These are phyloP conservation scores for Cutaneotrichosporon dermatis DNA, from an alignment of 1,284 basidiomycete genomes.

Conservation along the genomic window DNA sequence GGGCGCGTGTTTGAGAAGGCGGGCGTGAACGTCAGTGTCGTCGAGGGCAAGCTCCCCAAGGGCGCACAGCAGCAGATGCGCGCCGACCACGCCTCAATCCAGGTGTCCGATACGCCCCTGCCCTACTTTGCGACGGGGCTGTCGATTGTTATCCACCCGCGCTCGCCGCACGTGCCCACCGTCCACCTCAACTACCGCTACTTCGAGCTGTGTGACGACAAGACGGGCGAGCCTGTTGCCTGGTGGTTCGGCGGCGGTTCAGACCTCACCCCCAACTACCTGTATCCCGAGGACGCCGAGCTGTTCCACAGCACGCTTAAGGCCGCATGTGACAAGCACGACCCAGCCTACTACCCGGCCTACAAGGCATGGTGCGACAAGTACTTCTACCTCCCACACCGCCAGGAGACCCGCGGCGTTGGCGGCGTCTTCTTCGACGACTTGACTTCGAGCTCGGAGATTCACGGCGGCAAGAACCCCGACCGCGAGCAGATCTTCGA, in stretches of 20 bases:
- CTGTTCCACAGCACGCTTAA: slow-evolving; percentile 85
- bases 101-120: slow-evolving; percentile 61
- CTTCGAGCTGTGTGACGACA: slow-evolving; percentile 76
- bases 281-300: slow-evolving; percentile 77
- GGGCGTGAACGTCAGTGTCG: slow-evolving; percentile 91
- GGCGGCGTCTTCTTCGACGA: slow-evolving; percentile 98
- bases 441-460: slow-evolving; percentile 51
- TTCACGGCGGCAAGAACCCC: slow-evolving; percentile 32
- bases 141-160: slow-evolving; percentile 87
- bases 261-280: slow-evolving; percentile 90
- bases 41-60: slow-evolving; percentile 82
- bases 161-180: slow-evolving; percentile 87
- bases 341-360: slow-evolving; percentile 63
- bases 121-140: slow-evolving; percentile 94
- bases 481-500: slow-evolving; percentile 65
- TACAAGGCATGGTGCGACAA: slow-evolving; percentile 98
- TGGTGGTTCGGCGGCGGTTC: slow-evolving; percentile 99
- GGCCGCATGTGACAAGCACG: slow-evolving; percentile 69
- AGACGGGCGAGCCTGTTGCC: slow-evolving; percentile 57
- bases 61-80: slow-evolving; percentile 90
- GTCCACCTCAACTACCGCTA: slow-evolving; percentile 97
- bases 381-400: slow-evolving; percentile 93
- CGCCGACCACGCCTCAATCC: slow-evolving; percentile 70
- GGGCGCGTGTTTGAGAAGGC: slow-evolving; percentile 85
- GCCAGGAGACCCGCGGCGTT: slow-evolving; percentile 81